Base-by-base conservation (phyloP, 1,284 basidiomycete species). In the Pulchroboletus neoregius region DNA sequence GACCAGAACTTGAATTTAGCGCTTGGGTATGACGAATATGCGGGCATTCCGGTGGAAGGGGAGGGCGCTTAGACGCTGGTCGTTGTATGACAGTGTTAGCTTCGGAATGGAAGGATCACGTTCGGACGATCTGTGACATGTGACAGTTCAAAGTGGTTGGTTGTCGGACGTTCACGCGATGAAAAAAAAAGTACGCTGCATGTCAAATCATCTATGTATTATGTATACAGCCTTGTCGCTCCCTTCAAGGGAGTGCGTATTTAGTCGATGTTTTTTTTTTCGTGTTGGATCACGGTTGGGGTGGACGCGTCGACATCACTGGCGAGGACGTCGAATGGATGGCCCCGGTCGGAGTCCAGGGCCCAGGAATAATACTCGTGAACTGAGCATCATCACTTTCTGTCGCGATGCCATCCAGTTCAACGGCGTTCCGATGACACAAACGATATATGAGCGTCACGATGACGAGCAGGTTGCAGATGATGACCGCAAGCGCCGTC, bases 1-100 rank as follows among this genome's bases (percentile, higher is more conserved):
- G 94, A 35, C 96, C 69, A 97, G 88, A 99, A 99, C 68, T 70
- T 99, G 62, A 99, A 99, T 72, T 76, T 98, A 40, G 87, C 93
- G 2, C 77, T 99, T 26, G 95, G 95, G 11, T 91, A 90, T 58
- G 91, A 95, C 52, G 95, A 97, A 65, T 85, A 83, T 54, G 83
- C 84, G 1, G 94, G 94, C 5, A 93, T 97, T 50, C 82, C 82
- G 3, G 33, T 53, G 7, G 18, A 50, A 8, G 40, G 26, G 2
- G 37, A 45, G 15, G 28, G 10, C 4, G 46, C 40, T 27, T 61
- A 58, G 39, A 12, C 1, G 20, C 20, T 20, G 20, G 20, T 20
- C 20, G n/a, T n/a, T n/a, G n/a, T n/a, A n/a, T n/a, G n/a, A n/a
- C n/a, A n/a, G n/a, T n/a, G n/a, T n/a, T n/a, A n/a, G n/a, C n/a